Evolutionary conservation across 345 rosid genomes (phyloP), one percentile per base, ranked within the genome.

Genomic region (Ailanthus altissimus): DNA sequence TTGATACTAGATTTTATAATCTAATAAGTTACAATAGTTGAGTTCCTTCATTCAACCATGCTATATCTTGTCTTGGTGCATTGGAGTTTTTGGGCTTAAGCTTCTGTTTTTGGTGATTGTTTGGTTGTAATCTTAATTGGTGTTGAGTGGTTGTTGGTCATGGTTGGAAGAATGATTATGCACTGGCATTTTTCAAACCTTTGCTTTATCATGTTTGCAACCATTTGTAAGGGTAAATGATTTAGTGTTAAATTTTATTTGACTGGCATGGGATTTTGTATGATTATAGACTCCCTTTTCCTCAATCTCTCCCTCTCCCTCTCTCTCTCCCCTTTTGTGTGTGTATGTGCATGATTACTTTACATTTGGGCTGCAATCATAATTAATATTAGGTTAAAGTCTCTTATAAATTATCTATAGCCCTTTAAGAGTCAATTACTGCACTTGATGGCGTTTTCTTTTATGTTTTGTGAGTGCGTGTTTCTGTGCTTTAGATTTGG

Each of bases 151-250:
- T 43, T 1, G 23, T 36, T 32, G 38, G 1, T 11, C 16, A 62
- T 74, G 49, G 77, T n/a, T 47, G 28, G 36, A 74, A 74, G 58
- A 61, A 74, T 20, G 47, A 62, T 74, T 36, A 11, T 53, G 28
- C 46, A 36, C 12, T 32, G 26, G 47, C 20, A 58, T 51, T 53
- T 28, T 47, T 14, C 1, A 11, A 36, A 49, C 18, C 20, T 51
- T 47, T 47, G 3, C 4, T 32, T 49, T 12, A 9, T 50, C 58
- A 49, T 49, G 38, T 5, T 51, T 32, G 70, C 18, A 11, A 11
- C 47, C 47, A 51, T 53, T 53, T 51, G 25, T 32, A 8, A 6
- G 50, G 32, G 28, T 14, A 54, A 12, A 56, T 72, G 64, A 56
- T 54, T n/a, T 13, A 61, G 32, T 72, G 21, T 72, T 5, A n/a